Percentiles rank a stretch among this genome's conserved stretches.
phyloP scores from a whole-genome alignment of 73 alveolate genomes.

The Uronychia binucleata region DNA sequence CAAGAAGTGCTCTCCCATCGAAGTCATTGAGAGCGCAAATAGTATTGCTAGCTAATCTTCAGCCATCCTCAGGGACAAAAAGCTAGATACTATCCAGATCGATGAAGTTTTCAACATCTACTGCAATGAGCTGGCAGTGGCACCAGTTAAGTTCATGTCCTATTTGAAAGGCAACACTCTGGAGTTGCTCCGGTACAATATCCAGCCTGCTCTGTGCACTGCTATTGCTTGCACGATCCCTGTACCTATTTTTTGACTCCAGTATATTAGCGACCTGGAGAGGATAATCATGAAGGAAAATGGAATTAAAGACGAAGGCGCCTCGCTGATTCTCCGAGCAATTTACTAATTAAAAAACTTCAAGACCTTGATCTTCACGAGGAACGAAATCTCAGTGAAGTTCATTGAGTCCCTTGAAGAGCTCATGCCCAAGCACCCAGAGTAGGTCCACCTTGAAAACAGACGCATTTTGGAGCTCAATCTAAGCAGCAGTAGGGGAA shows the following conservation, averaged over 20 bases:
- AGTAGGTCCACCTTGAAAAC: neutral
- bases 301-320: conserved; percentile 43
- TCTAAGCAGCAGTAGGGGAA: conserved; percentile 19
- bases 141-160: conserved; percentile 49
- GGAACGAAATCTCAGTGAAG: conserved; percentile 34
- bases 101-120: conserved; percentile 31
- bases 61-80: neutral
- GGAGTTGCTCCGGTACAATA: conserved; percentile 23
- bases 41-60: neutral
- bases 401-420: conserved; percentile 17
- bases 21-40: neutral
- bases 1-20: conserved; percentile 6
- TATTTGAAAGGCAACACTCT: conserved; percentile 14
- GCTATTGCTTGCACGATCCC: conserved; percentile 53
- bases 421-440: neutral
- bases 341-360: conserved; percentile 13
- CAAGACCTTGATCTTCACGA: conserved; percentile 16
- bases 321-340: conserved; percentile 28
- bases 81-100: neutral
- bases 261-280: conserved; percentile 14
- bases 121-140: conserved; percentile 27
- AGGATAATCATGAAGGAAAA: conserved; percentile 15
- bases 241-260: neutral
- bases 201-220: conserved; percentile 24
- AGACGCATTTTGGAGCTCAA: conserved; percentile 17